Evolutionary conservation across 2,329 filamentous ascomycete genomes (phyloP).

Genomic region (Diaporthe ilicicola): DNA sequence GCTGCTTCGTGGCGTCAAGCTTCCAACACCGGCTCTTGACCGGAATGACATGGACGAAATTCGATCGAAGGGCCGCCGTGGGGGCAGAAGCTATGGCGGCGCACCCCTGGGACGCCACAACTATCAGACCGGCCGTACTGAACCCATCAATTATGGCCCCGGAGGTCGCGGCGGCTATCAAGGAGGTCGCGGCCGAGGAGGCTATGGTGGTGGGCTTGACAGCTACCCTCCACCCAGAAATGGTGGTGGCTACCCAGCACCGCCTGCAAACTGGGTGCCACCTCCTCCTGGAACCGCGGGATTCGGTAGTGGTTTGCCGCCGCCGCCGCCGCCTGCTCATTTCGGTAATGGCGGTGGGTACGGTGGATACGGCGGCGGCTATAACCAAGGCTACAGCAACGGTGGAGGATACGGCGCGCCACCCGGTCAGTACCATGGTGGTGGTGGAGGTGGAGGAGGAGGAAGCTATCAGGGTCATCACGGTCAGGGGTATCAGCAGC

Average conservation of each 20-base stretch:
- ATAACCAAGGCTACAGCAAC: slow-evolving; percentile 29
- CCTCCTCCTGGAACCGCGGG: slow-evolving; percentile 54
- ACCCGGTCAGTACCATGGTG: slow-evolving; percentile 29
- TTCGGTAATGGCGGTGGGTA: slow-evolving; percentile 32
- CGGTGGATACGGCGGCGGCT: slow-evolving; percentile 29
- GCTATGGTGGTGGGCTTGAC: slow-evolving; percentile 28
- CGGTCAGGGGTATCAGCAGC: slow-evolving; percentile 28
- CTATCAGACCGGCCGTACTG: slow-evolving; percentile 52
- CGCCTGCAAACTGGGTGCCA: slow-evolving; percentile 49
- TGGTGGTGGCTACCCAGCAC: slow-evolving; percentile 36
- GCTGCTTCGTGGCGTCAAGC: slow-evolving; percentile 84
- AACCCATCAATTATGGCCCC: slow-evolving; percentile 62
- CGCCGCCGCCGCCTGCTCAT: slow-evolving; percentile 54
- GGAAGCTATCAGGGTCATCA: slow-evolving; percentile 29
- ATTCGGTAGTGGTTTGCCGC: slow-evolving; percentile 53
- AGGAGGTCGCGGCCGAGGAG: slow-evolving; percentile 31
- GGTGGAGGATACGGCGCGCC: slow-evolving; percentile 29
- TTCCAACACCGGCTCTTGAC: slow-evolving; percentile 76
- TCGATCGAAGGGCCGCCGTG: slow-evolving; percentile 69
- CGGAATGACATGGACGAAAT: slow-evolving; percentile 79
- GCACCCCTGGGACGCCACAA: slow-evolving; percentile 58
- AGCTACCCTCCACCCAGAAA: slow-evolving; percentile 34
- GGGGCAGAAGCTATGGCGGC: slow-evolving; percentile 76
- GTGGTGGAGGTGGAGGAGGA: slow-evolving; percentile 5
- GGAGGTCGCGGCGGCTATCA: slow-evolving; percentile 35